A percentile compares a stretch with the other conserved stretches of the same genome.
phyloP scores from a whole-genome alignment of 1,284 basidiomycete genomes.

The Puccinia novopanici region DNA sequence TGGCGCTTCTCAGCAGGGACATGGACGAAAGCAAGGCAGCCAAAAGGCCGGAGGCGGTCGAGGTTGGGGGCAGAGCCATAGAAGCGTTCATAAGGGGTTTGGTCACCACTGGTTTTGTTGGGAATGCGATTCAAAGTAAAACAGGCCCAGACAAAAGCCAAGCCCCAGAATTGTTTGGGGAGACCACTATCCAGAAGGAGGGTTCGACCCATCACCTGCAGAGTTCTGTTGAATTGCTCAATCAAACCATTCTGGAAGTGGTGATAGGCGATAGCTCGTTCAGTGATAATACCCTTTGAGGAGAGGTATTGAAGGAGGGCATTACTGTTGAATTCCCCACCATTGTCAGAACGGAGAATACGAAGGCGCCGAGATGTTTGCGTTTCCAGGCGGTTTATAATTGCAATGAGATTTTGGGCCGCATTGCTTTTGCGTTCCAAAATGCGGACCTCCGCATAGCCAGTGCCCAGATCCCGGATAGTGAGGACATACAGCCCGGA shows the following conservation, averaged over 20 bases:
- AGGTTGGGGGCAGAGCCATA: neutral
- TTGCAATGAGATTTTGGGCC: neutral
- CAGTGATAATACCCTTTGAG: too few species aligned
- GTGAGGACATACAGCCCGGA: neutral
- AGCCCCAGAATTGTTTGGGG: neutral
- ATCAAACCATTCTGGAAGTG: too few species aligned
- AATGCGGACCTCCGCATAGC: neutral
- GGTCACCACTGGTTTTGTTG: neutral
- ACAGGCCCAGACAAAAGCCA: neutral
- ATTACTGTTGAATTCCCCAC: too few species aligned
- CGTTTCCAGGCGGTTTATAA: too few species aligned
- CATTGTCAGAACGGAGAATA: too few species aligned
- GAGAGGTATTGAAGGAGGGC: too few species aligned
- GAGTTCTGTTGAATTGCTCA: too few species aligned
- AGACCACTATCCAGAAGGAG: too few species aligned
- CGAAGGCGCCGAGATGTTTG: too few species aligned
- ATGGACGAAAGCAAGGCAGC: neutral
- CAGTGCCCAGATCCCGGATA: neutral
- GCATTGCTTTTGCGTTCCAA: neutral
- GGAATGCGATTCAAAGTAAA: neutral
- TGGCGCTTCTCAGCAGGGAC: neutral
- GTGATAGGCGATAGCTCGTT: too few species aligned
- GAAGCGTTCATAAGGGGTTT: constrained; percentile 18
- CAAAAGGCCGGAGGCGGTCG: neutral
- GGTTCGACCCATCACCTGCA: too few species aligned